Conservation (phyloP, 106 monocot genomes). For the Dioscorea dumetorum region DNA sequence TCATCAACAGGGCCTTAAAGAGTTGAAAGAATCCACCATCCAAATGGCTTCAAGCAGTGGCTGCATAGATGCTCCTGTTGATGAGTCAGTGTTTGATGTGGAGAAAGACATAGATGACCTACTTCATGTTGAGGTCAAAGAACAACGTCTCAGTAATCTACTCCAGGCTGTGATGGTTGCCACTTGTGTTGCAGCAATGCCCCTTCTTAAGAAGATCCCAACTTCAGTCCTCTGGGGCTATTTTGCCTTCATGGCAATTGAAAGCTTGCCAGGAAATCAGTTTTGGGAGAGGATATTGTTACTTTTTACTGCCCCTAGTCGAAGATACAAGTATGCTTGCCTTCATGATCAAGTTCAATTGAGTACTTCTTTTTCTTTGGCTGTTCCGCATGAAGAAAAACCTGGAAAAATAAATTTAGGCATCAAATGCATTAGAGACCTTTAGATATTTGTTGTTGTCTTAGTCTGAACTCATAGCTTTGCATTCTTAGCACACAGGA, state of each 20-base stretch:
- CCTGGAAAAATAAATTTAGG: too few relatives aligned
- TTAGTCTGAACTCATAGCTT: too few relatives aligned
- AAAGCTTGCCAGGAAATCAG: conserved; percentile 40
- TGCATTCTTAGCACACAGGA: too few relatives aligned
- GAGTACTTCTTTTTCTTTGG: background rate
- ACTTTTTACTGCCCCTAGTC: conserved; percentile 34
- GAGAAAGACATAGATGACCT: conserved; percentile 44
- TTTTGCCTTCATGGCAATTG: conserved; percentile 46
- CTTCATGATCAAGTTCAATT: background rate
- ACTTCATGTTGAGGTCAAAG: conserved; percentile 36
- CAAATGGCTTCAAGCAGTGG: conserved; percentile 23
- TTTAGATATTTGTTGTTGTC: too few relatives aligned
- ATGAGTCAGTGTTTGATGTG: conserved; percentile 28
- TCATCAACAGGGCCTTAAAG: conserved; percentile 30
- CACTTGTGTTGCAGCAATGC: conserved; percentile 37
- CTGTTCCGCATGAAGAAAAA: too few relatives aligned
- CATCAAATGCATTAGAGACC: too few relatives aligned
- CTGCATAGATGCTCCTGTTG: conserved; percentile 29
- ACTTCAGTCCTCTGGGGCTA: conserved; percentile 44
- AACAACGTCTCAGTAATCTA: conserved; percentile 35
- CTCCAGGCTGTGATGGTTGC: conserved; percentile 34
- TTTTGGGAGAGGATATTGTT: conserved; percentile 43
- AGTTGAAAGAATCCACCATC: conserved; percentile 33
- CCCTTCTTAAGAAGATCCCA: conserved; percentile 36
- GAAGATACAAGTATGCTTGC: conserved; percentile 30